A percentile compares a stretch with the other conserved stretches of the same genome.
Conservation (phyloP, 164 flowering plant species). For the Saururus chinensis region DNA sequence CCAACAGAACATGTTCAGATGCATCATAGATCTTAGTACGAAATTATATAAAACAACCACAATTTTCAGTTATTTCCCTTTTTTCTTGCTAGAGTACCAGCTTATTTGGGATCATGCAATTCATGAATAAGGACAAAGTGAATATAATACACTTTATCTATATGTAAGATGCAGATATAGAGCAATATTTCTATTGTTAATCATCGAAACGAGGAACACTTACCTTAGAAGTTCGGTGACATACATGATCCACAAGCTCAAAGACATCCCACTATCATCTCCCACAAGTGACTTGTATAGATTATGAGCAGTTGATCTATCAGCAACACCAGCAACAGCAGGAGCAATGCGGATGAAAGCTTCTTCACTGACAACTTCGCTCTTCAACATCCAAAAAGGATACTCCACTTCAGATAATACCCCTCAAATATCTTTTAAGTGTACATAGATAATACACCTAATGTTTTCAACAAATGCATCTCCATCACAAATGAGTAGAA, state of each 20-base stretch:
- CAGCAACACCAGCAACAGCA: conserved; percentile 87
- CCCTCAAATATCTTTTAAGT: background rate
- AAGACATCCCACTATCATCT: conserved; percentile 56
- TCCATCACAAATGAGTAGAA: background rate
- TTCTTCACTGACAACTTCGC: conserved; percentile 54
- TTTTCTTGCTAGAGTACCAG: no score
- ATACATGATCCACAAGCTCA: conserved; percentile 55
- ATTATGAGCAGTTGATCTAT: conserved; percentile 70
- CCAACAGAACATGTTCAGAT: no score
- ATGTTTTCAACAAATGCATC: background rate
- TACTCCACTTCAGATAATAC: conserved; percentile 6
- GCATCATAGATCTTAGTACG: no score
- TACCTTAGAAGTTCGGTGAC: conserved; percentile 72
- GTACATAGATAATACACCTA: background rate
- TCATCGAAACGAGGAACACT: conserved; percentile 17
- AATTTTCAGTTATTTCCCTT: no score
- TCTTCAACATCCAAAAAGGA: conserved; percentile 27
- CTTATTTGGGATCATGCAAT: no score
- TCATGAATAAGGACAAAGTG: background rate
- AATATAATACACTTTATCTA: no score
- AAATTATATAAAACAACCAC: no score
- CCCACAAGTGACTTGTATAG: conserved; percentile 86
- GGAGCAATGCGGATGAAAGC: conserved; percentile 93
- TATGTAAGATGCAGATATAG: background rate
- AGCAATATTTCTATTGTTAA: no score